These are phyloP conservation scores for Oryza australiensis DNA, from an alignment of 176 grass and related monocot species.

Conservation along the genomic window DNA sequence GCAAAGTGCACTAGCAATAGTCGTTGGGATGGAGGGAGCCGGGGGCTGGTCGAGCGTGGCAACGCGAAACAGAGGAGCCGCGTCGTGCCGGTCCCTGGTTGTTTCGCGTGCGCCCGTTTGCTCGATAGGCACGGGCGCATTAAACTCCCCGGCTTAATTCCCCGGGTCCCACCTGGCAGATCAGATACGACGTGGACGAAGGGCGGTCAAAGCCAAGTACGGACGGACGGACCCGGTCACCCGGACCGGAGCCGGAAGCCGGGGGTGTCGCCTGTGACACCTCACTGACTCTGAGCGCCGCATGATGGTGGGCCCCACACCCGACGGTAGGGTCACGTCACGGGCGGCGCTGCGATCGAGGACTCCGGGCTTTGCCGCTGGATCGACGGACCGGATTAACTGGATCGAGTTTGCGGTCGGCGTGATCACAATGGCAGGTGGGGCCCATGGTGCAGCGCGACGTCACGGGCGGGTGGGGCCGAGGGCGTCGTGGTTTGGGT, in stretches of 20 bases:
- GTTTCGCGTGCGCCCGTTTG: background rate
- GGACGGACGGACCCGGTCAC: background rate
- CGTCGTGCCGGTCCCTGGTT: too few relatives aligned
- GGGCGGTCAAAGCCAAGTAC: slow-evolving; percentile 37
- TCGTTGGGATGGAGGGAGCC: background rate
- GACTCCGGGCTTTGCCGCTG: too few relatives aligned
- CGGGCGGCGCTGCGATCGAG: background rate
- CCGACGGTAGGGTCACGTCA: slow-evolving; percentile 27
- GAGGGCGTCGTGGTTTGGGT: too few relatives aligned
- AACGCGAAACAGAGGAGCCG: too few relatives aligned
- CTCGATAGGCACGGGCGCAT: background rate
- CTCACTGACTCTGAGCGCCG: background rate
- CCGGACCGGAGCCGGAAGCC: too few relatives aligned
- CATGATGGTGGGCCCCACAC: background rate
- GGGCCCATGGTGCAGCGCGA: background rate
- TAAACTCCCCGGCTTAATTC: background rate
- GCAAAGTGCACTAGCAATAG: background rate
- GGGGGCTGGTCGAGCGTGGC: background rate
- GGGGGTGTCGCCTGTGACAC: slow-evolving; percentile 1
- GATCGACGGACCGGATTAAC: too few relatives aligned
- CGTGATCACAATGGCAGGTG: background rate
- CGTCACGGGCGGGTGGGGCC: background rate
- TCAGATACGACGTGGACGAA: slow-evolving; percentile 26
- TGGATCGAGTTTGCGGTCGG: background rate
- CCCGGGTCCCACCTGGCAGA: background rate